phyloP scores from a whole-genome alignment of 306 rosid species.

The Carpinus fangiana region DNA sequence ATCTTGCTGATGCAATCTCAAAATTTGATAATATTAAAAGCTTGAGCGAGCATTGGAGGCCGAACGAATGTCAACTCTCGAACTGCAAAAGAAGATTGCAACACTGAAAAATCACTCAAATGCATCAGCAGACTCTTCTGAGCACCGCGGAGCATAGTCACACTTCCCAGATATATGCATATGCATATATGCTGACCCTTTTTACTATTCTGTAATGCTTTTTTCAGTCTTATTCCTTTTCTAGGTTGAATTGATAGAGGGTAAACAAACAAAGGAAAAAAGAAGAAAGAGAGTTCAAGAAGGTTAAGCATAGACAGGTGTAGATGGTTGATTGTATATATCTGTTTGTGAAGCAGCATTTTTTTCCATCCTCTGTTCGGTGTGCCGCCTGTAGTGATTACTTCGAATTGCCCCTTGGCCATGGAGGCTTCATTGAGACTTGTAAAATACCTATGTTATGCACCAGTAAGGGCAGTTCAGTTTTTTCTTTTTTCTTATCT shows the following conservation, averaged over 20 bases:
- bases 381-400: neutral
- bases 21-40: conserved; percentile 21
- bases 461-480: neutral
- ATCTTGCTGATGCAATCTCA: neutral
- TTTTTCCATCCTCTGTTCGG: neutral
- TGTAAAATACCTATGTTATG: neutral
- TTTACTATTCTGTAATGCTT: neutral
- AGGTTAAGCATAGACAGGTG: neutral
- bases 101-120: conserved; percentile 32
- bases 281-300: neutral
- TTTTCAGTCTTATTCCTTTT: neutral
- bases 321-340: neutral
- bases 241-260: neutral
- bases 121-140: conserved; percentile 30
- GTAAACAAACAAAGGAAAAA: neutral
- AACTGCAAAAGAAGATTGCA: conserved; percentile 55
- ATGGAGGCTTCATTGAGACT: neutral
- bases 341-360: neutral
- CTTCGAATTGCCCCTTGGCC: neutral
- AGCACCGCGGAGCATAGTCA: conserved; percentile 28
- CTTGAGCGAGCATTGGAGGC: conserved; percentile 62
- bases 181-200: neutral
- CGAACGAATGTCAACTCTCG: conserved; percentile 52
- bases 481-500: neutral
- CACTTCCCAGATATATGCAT: neutral